Conservation (phyloP, 768 basidiomycete species). For the Multifurca ochricompacta region DNA sequence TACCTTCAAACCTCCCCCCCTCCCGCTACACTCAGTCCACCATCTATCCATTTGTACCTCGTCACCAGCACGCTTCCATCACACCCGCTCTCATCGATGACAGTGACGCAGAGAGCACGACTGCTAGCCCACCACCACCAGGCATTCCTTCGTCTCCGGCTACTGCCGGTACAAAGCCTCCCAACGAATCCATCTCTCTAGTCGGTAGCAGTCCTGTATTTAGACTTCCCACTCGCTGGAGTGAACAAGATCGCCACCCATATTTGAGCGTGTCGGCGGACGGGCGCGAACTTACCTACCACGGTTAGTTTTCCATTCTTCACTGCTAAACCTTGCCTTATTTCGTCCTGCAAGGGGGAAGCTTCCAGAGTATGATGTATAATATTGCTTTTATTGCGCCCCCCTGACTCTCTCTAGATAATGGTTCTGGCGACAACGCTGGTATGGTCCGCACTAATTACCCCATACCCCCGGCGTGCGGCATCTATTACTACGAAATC, state of each 20-base stretch:
- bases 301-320: slow-evolving; percentile 38
- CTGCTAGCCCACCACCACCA: slow-evolving; percentile 17
- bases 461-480: slow-evolving; percentile 77
- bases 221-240: slow-evolving; percentile 72
- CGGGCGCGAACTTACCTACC: slow-evolving; percentile 66
- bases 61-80: slow-evolving; percentile 38
- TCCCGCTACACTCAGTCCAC: slow-evolving; percentile 16
- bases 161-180: slow-evolving; percentile 14
- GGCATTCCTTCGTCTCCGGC: slow-evolving; percentile 14
- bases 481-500: slow-evolving; percentile 93
- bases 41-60: slow-evolving; percentile 6
- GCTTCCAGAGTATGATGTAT: slow-evolving; percentile 12
- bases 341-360: slow-evolving; percentile 1
- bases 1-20: slow-evolving; percentile 33
- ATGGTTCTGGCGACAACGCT: slow-evolving; percentile 32
- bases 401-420: slow-evolving; percentile 8
- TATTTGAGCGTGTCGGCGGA: slow-evolving; percentile 56
- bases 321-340: not conserved
- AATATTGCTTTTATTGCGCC: not conserved
- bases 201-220: slow-evolving; percentile 31
- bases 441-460: slow-evolving; percentile 72
- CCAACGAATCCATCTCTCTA: slow-evolving; percentile 10
- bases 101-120: slow-evolving; percentile 24
- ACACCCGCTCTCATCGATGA: slow-evolving; percentile 17
- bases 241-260: slow-evolving; percentile 53